Conservation (phyloP, 176 grass and related monocot genomes). For the Thinopyrum elongatum region DNA sequence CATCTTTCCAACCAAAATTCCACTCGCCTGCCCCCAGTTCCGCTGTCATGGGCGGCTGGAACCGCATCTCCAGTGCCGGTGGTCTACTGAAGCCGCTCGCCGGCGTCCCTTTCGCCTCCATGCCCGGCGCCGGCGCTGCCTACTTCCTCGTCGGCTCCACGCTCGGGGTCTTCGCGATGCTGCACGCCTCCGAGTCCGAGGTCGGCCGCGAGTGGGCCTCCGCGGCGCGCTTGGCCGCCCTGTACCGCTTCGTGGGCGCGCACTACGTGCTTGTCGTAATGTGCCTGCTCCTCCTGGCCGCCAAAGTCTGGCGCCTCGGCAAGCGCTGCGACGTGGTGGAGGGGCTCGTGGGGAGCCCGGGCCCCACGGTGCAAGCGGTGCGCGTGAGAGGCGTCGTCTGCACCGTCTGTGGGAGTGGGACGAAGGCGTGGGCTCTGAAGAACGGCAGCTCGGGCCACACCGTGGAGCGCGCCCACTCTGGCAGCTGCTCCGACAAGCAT, state of each 20-base stretch:
- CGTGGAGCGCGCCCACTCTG: not conserved
- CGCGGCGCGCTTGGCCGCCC: constrained; percentile 1
- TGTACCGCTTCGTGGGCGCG: not conserved
- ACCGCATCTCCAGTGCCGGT: constrained; percentile 20
- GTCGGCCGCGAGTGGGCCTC: constrained; percentile 23
- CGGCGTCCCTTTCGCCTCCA: constrained; percentile 8
- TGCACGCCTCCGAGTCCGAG: constrained; percentile 30
- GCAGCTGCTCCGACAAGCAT: constrained; percentile 1
- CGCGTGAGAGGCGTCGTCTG: constrained; percentile 40
- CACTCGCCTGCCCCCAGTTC: not conserved
- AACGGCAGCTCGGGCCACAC: not conserved
- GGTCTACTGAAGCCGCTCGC: constrained; percentile 32
- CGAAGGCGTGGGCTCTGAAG: constrained; percentile 45
- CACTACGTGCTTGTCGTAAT: constrained; percentile 27
- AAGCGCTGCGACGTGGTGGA: constrained; percentile 44
- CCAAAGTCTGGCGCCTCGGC: constrained; percentile 40
- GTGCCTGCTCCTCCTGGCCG: constrained; percentile 35
- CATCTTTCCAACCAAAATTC: not conserved
- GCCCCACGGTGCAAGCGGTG: constrained; percentile 20
- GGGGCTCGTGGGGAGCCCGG: constrained; percentile 30
- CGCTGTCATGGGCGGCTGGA: constrained; percentile 32
- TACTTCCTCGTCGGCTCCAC: constrained; percentile 51
- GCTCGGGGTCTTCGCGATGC: constrained; percentile 44
- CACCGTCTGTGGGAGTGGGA: constrained; percentile 42
- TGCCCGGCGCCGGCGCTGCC: constrained; percentile 5